phyloP scores from a whole-genome alignment of 768 basidiomycete genomes.

The Atractiella rhizophila region DNA sequence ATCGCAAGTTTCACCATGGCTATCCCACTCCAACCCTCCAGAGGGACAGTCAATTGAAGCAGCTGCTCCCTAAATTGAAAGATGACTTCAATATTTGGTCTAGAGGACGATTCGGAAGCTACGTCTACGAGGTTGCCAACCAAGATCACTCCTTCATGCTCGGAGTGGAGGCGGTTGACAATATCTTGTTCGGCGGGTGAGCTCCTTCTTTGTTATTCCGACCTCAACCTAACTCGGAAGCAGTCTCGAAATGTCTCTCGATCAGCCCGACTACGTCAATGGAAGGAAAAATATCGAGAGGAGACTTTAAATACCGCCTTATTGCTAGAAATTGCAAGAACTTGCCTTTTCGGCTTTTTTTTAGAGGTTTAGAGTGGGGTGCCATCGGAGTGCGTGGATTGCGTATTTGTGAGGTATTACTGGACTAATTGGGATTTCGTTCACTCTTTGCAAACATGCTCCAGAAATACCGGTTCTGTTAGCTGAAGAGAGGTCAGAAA shows the following conservation, averaged over 20 bases:
- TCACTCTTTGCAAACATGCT: too few relatives aligned
- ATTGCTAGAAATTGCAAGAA: not conserved
- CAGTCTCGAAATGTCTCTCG: slow-evolving; percentile 7
- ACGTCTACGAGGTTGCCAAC: slow-evolving; percentile 17
- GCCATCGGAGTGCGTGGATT: too few relatives aligned
- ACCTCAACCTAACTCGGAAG: slow-evolving; percentile 18
- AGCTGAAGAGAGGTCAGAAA: too few relatives aligned
- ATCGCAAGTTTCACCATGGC: slow-evolving; percentile 16
- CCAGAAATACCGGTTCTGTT: too few relatives aligned
- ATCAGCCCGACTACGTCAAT: slow-evolving; percentile 15
- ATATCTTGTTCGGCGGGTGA: slow-evolving; percentile 16
- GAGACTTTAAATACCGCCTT: slow-evolving; percentile 2
- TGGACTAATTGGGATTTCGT: too few relatives aligned
- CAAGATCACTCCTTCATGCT: slow-evolving; percentile 19
- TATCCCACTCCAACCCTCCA: slow-evolving; percentile 23
- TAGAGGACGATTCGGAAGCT: slow-evolving; percentile 20
- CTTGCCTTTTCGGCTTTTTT: not conserved
- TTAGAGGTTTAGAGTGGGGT: too few relatives aligned
- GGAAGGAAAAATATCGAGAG: slow-evolving; percentile 18
- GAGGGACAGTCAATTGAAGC: slow-evolving; percentile 20
- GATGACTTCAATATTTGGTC: slow-evolving; percentile 21
- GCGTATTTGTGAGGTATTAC: too few relatives aligned
- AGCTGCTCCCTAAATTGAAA: slow-evolving; percentile 20
- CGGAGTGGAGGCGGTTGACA: slow-evolving; percentile 23
- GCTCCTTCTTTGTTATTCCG: not conserved